A percentile compares a stretch with the other conserved stretches of the same genome.
Evolutionary conservation across 2,329 filamentous ascomycete genomes (phyloP).

Genomic region (Bretziella fagacearum): DNA sequence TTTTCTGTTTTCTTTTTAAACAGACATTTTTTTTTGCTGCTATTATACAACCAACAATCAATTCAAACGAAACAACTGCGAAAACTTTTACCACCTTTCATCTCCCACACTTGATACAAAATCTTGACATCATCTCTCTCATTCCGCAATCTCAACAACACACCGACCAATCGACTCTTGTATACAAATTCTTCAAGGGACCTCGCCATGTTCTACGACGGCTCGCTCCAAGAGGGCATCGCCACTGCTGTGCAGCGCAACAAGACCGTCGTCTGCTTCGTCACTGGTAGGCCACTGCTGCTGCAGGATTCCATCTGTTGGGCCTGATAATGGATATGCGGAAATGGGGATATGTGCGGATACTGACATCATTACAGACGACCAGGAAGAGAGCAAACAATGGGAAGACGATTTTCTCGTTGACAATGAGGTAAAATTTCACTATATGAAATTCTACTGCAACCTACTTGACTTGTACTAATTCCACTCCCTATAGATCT

Average conservation of each 20-base stretch:
- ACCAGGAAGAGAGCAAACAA: conserved; percentile 44
- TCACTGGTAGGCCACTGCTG: conserved; percentile 61
- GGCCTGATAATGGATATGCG: background rate
- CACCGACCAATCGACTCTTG: background rate
- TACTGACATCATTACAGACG: conserved; percentile 33
- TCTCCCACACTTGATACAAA: no score
- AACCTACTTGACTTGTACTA: background rate
- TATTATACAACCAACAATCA: background rate
- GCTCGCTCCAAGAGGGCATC: conserved; percentile 68
- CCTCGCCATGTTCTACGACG: conserved; percentile 58
- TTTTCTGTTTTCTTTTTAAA: background rate
- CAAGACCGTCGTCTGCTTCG: conserved; percentile 73
- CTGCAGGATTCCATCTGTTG: no score
- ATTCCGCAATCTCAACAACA: background rate
- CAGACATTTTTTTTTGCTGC: background rate
- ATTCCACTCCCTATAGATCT: conserved; percentile 28
- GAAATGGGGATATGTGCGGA: background rate
- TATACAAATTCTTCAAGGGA: background rate
- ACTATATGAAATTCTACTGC: background rate
- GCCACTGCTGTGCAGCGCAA: conserved; percentile 53
- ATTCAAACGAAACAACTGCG: background rate
- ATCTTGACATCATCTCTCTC: background rate
- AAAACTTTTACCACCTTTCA: conserved; percentile 4
- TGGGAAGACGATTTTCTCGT: conserved; percentile 58
- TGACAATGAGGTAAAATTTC: conserved; percentile 34